Conservation (phyloP, 306 rosid species). For the Cucumis cinereus region DNA sequence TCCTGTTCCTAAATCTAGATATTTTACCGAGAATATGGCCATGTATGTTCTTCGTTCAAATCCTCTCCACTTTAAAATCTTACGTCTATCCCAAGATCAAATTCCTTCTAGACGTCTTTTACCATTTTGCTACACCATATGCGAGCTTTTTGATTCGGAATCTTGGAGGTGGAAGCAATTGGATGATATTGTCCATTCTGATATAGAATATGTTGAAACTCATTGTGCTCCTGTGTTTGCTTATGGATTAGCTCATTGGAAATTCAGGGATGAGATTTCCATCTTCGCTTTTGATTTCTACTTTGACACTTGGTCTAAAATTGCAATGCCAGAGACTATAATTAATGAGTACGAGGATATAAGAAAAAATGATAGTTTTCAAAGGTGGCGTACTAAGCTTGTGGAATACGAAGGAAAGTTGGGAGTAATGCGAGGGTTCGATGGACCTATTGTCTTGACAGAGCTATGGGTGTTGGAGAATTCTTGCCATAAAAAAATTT, state of each 20-base stretch:
- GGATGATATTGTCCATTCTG: background rate
- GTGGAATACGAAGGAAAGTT: background rate
- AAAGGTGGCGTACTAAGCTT: background rate
- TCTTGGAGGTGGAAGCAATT: background rate
- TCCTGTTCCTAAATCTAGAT: background rate
- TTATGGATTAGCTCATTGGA: background rate
- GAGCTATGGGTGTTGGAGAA: background rate
- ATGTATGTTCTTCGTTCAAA: background rate
- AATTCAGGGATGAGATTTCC: background rate
- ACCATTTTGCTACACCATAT: background rate
- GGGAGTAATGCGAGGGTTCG: background rate
- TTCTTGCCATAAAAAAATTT: too few relatives aligned
- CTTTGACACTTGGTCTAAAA: background rate
- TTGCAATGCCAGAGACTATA: background rate
- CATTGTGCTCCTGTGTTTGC: background rate
- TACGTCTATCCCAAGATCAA: background rate
- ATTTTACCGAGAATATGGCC: background rate
- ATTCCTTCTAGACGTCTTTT: background rate
- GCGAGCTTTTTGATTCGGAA: background rate
- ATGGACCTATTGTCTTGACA: background rate
- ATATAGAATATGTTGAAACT: background rate
- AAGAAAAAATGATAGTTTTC: background rate
- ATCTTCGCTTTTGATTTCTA: background rate
- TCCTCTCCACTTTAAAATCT: background rate
- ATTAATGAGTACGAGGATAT: background rate